Base-by-base conservation (phyloP, 176 grass and related monocot genomes). In the Phragmites australis region DNA sequence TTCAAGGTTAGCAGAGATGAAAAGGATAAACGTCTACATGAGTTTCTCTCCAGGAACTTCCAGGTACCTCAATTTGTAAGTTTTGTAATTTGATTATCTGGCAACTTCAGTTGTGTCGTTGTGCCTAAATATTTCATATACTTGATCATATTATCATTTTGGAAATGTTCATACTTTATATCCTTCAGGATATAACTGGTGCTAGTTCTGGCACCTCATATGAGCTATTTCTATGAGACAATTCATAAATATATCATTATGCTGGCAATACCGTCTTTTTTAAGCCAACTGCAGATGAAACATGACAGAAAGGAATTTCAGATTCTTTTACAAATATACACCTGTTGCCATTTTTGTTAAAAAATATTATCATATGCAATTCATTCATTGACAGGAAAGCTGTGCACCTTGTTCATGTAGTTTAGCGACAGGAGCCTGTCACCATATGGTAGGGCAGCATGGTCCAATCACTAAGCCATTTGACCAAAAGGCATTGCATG, bases 1-100 rank as follows among this genome's bases (percentile, higher is more conserved):
- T 97, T 94, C 88, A 97, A 97, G 78, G 85, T 97, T 69, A 94
- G 90, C 78, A 97, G 80, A 89, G 71, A 97, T 82, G 90, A 94
- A 83, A 97, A 92, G 54, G 74, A 97, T 82, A 97, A 93, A 89
- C 82, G 84, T 15, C 76, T 97, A 5, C 90, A 90, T 85, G 85
- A 77, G 43, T 97, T 97, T 82, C 90, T 97, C 40, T 86, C 83
- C 26, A 93, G 94, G 40, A 97, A 97, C 89, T 97, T 97, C 66
- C 85, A 97, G 91, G 94, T 90, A 90, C 65, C 18, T 55, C 46
- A 21, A 10, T 81, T 30, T 89, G 63, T 75, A 61, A 68, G n/a
- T 18, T 55, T 63, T 4, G 37, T 56, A 16, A 51, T 87, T 59
- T 30, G 41, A 65, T 76, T 43, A 59, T 76, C 39, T 57, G 78